Base-by-base conservation (phyloP, 140 eudicot species). In the Cichorium intybus region DNA sequence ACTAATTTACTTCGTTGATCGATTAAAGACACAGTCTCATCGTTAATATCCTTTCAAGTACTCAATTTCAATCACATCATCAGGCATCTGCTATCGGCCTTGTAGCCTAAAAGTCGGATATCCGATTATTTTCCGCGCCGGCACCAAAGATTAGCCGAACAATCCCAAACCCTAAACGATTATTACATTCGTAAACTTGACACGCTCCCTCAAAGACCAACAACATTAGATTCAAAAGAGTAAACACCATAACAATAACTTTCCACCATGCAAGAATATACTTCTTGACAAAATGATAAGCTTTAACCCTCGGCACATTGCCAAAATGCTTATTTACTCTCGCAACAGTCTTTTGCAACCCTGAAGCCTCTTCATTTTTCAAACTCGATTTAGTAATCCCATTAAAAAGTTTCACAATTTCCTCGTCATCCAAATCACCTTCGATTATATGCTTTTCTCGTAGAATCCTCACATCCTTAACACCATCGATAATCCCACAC, bases 401-500 rank as follows among this genome's bases (percentile, higher is more conserved):
- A 23, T 81, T 85, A 41, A 82, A 85, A 9, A 85, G 47, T 15
- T 76, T 62, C 12, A 63, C 82, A 6, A 85, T 63, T 24, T 85
- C 87, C 0, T 77, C 66, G 2, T 76, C 72, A 1, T 59, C 57
- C 56, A 85, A 56, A 27, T 75, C 76, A 3, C 78, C 77, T 17
- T 54, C 59, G 21, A 85, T 75, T 39, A 85, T 75, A 24, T 68
- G 62, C n/a, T 66, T 76, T 6, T 85, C 78, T 1, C 72, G 73
- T 5, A 81, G 85, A 3, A 85, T 24, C 9, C 57, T 58, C 17
- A 78, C 92, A 17, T 85, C 92, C 69, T 72, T 70, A 4, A 47
- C 71, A 2, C 80, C 66, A 62, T 85, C 87, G 5, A 85, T 76
- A 22, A 85, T 75, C 59, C 92, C 92, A 50, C 80, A 69, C 92